These are phyloP conservation scores for Skeletonema menzelii DNA, from an alignment of 108 stramenopile species.

Conservation along the genomic window DNA sequence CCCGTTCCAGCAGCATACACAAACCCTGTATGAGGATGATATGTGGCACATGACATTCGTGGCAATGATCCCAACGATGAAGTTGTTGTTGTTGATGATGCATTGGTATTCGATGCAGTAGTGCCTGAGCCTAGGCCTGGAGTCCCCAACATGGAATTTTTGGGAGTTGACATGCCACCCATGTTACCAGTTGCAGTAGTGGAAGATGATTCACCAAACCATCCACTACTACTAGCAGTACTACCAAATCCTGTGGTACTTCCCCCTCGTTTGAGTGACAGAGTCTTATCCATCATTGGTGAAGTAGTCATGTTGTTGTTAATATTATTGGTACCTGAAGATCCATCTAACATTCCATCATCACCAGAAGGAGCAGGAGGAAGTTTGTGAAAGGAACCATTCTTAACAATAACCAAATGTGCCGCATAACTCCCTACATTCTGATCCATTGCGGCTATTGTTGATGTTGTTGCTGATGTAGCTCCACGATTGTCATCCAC, in stretches of 20 bases:
- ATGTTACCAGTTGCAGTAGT: not conserved
- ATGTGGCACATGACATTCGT: conserved; percentile 65
- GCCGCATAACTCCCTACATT: conserved; percentile 64
- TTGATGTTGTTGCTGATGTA: not conserved
- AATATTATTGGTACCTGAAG: not conserved
- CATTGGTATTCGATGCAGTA: not conserved
- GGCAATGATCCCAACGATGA: conserved; percentile 40
- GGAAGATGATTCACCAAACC: conserved; percentile 5
- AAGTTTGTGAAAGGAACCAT: conserved; percentile 64
- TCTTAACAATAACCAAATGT: conserved; percentile 55
- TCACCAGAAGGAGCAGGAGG: conserved; percentile 10
- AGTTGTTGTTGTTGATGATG: not conserved
- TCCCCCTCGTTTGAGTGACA: conserved; percentile 1
- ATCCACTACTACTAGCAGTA: not conserved
- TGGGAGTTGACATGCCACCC: not conserved
- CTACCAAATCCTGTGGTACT: conserved; percentile 1
- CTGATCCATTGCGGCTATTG: not conserved
- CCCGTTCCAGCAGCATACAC: conserved; percentile 72
- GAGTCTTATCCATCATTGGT: not conserved
- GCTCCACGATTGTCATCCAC: conserved; percentile 79
- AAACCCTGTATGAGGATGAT: conserved; percentile 62
- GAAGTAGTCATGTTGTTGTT: not conserved
- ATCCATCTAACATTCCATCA: not conserved
- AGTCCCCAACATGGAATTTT: not conserved
- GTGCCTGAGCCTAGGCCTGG: not conserved